Evolutionary conservation across 2,329 filamentous ascomycete genomes (phyloP).

Genomic region (Gnomoniopsis sp.): DNA sequence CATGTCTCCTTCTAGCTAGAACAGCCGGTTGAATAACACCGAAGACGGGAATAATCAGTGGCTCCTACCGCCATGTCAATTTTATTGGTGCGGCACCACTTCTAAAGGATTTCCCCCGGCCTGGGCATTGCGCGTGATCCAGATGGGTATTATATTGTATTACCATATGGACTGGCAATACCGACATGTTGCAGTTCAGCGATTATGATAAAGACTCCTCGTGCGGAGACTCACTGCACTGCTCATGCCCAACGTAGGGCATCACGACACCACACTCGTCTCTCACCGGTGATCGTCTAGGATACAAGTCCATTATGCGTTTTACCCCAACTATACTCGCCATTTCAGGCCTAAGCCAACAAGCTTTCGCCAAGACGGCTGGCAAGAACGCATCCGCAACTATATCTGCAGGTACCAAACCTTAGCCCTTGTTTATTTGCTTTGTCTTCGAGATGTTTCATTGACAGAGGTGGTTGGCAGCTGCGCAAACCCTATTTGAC

Average conservation of each 20-base stretch:
- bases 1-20: neutral
- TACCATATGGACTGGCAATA: neutral
- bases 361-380: neutral
- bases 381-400: neutral
- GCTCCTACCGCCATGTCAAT: neutral
- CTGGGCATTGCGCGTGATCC: neutral
- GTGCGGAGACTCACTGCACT: neutral
- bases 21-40: neutral
- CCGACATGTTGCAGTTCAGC: neutral
- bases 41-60: neutral
- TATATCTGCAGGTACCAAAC: slow-evolving; percentile 6
- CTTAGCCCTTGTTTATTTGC: neutral
- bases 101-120: neutral
- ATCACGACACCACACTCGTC: neutral
- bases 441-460: too few species aligned
- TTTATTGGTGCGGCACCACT: neutral
- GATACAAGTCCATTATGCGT: neutral
- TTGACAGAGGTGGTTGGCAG: slow-evolving; percentile 18
- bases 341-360: neutral
- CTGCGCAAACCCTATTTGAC: slow-evolving; percentile 34
- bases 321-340: neutral
- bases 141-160: neutral
- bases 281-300: neutral
- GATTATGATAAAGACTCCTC: neutral
- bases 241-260: neutral